Evolutionary conservation across 2,329 filamentous ascomycete species (phyloP), one percentile per base, ranked within the genome.

Genomic region (Aspergillus brunneoviolaceus): DNA sequence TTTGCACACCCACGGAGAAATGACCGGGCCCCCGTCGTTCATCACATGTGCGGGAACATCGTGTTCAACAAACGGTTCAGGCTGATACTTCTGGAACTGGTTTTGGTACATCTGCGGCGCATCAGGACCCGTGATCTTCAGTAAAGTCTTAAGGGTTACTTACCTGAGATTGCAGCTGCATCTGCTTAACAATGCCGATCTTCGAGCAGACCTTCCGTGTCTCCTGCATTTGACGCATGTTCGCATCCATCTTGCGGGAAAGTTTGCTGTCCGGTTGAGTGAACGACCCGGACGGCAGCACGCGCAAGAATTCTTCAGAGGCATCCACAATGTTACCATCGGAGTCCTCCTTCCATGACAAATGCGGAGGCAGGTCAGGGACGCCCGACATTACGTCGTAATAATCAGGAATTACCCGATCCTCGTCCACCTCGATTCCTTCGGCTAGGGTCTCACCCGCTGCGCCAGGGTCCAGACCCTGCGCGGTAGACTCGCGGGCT

Each of bases 181-280:
- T 99, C 79, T 99, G 95, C 80, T 98, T 99, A 74, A 99, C 95
- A 63, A 99, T 92, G 52, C 91, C 89, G 73, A 99, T 96, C 78
- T 98, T 99, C 11, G 92, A 92, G 70, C 92, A 96, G 31, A 99
- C 85, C 73, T 97, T 98, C 67, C 95, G 85, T 0, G 95, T 99
- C 70, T 98, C 94, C 75, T 99, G 95, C 84, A 99, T 93, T 72
- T 97, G 93, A 62, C 87, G 87, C 77, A 98, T 91, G 69, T 99
- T 99, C 58, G 87, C 86, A 67, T 97, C 91, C 77, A 99, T 89
- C 72, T 89, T 94, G 67, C 86, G 87, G 1, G 89, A 83, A 39
- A 99, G 78, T 56, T 84, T 85, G 72, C 92, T 90, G 35, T 87
- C 83, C 0, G 92, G 90, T 9, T 92, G 84, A 10, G 83, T 85